phyloP scores from a whole-genome alignment of 345 rosid genomes.

The Cardamine chenopodiifolia region DNA sequence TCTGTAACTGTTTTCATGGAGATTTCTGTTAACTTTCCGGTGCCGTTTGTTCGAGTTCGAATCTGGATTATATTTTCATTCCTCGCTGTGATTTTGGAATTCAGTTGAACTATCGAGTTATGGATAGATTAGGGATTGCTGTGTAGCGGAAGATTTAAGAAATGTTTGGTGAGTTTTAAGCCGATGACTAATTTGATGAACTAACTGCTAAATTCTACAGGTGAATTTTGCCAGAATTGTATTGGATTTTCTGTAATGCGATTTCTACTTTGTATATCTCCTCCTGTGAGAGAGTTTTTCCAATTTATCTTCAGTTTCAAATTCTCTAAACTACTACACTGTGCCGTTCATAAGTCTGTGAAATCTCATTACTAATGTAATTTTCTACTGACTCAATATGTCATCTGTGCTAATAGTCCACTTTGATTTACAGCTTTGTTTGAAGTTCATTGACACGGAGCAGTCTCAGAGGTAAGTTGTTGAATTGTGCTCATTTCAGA shows the following conservation, averaged over 20 bases:
- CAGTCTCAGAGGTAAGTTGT: slow-evolving; percentile 78
- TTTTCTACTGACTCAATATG: no score
- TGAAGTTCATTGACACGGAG: slow-evolving; percentile 87
- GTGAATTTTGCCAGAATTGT: background rate
- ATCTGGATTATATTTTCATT: slow-evolving; percentile 18
- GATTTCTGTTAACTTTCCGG: slow-evolving; percentile 1
- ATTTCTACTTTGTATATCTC: background rate
- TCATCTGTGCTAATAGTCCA: slow-evolving; percentile 8
- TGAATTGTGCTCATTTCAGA: slow-evolving; percentile 22
- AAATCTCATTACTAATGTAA: no score
- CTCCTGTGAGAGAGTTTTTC: background rate
- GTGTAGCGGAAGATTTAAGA: slow-evolving; percentile 22
- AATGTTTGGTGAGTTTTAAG: background rate
- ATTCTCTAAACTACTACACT: background rate
- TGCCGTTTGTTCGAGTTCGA: slow-evolving; percentile 8
- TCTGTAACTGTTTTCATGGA: background rate
- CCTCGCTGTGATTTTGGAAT: background rate
- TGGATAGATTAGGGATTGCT: slow-evolving; percentile 15
- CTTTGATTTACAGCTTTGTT: slow-evolving; percentile 59
- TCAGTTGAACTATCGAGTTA: background rate
- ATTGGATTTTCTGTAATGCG: background rate
- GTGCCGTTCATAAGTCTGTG: slow-evolving; percentile 2
- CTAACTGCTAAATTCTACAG: background rate
- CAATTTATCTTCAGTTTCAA: background rate
- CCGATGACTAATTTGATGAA: slow-evolving; percentile 1